Conservation (phyloP, 2,329 filamentous ascomycete species). For the Botrytis fabae region DNA sequence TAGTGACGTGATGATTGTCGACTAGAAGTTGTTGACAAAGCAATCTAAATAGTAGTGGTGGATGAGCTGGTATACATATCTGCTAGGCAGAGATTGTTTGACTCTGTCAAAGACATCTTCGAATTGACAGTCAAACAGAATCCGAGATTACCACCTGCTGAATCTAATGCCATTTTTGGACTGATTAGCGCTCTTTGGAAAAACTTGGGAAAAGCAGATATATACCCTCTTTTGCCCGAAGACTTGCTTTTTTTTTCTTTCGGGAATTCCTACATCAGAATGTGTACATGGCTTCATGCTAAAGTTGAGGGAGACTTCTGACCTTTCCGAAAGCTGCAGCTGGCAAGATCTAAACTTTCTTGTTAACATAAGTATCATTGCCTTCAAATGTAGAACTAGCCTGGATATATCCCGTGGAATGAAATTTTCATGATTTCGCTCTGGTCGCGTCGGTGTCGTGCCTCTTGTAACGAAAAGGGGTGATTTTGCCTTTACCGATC, state of each 20-base stretch:
- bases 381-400: background rate
- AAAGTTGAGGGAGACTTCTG: background rate
- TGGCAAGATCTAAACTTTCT: background rate
- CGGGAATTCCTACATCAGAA: too few species aligned
- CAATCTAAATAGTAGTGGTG: background rate
- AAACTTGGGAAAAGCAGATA: background rate
- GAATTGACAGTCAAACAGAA: background rate
- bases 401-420: background rate
- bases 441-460: background rate
- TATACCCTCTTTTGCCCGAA: background rate
- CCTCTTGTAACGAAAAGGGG: background rate
- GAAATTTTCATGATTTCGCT: background rate
- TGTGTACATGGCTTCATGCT: too few species aligned
- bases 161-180: too few species aligned
- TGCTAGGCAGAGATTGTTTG: background rate
- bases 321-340: background rate
- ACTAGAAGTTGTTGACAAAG: background rate
- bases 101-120: background rate
- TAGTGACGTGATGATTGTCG: accelerated
- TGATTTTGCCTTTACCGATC: background rate
- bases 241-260: too few species aligned
- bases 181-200: background rate
- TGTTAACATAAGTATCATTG: background rate
- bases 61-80: background rate
- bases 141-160: too few species aligned